Percentiles rank a stretch among this genome's conserved stretches.
Evolutionary conservation across 2,329 filamentous ascomycete species (phyloP).

Genomic region (Lizonia empirigonia): DNA sequence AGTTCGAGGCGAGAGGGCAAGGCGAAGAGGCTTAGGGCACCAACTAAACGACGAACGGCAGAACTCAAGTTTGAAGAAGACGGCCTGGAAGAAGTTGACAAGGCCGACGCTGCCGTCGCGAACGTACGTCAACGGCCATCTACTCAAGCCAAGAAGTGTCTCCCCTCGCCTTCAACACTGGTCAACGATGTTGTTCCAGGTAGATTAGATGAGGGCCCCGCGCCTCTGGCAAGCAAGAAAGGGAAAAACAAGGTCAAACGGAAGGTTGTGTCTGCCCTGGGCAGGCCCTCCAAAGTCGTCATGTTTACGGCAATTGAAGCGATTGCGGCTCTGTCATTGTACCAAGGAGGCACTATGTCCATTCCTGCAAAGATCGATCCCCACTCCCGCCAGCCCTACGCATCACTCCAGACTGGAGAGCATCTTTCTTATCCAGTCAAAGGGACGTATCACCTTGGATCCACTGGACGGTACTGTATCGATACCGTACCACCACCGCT

Average conservation of each 20-base stretch:
- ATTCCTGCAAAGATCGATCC: constrained; percentile 5
- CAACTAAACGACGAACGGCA: constrained; percentile 2
- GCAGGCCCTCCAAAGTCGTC: background rate
- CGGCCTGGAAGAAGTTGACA: constrained; percentile 9
- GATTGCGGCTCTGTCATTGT: constrained; percentile 6
- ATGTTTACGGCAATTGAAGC: constrained; percentile 23
- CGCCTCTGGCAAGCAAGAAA: background rate
- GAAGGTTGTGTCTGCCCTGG: background rate
- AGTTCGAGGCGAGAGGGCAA: constrained; percentile 2
- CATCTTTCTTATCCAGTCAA: constrained; percentile 16
- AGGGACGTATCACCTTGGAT: constrained; percentile 20
- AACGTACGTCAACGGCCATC: background rate
- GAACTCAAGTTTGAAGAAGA: constrained; percentile 13
- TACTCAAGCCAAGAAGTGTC: background rate
- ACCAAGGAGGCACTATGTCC: constrained; percentile 6
- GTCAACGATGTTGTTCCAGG: background rate
- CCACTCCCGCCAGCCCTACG: constrained; percentile 8
- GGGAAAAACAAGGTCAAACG: background rate
- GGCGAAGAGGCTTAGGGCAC: background rate
- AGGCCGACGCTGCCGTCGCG: constrained; percentile 2
- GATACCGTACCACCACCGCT: background rate
- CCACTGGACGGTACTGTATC: constrained; percentile 17
- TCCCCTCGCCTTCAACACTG: background rate
- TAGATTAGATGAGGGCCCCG: background rate
- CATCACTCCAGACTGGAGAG: constrained; percentile 12